Percentiles rank a stretch among this genome's conserved stretches.
Conservation (phyloP, 495 filamentous ascomycete species). For the Chaetomium cochliodes region DNA sequence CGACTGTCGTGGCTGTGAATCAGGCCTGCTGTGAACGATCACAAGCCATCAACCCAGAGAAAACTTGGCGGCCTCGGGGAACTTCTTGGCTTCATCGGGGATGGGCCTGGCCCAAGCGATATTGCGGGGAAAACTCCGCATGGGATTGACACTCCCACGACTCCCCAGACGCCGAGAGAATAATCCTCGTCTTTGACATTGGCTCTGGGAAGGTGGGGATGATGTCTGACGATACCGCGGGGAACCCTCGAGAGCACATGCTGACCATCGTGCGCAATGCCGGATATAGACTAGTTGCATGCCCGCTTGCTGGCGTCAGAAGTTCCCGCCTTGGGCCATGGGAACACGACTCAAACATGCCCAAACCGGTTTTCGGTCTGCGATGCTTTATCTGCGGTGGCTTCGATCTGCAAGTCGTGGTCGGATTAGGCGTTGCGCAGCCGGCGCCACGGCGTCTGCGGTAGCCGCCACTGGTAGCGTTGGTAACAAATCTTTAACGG, state of each 20-base stretch:
- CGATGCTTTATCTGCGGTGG: not conserved
- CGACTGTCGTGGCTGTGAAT: no score
- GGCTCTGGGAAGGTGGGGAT: slow-evolving; percentile 7
- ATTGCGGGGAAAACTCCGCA: slow-evolving; percentile 15
- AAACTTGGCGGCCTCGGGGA: not conserved
- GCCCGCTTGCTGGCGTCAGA: not conserved
- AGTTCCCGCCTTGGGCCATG: not conserved
- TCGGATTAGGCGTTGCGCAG: not conserved
- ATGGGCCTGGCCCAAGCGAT: not conserved
- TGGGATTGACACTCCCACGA: not conserved
- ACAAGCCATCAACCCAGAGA: not conserved
- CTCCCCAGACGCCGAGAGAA: not conserved
- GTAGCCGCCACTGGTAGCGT: not conserved
- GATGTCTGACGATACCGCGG: slow-evolving; percentile 3
- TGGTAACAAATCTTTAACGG: no score
- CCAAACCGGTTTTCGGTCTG: slow-evolving; percentile 9
- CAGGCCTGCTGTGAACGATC: not conserved
- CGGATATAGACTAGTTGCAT: slow-evolving; percentile 6
- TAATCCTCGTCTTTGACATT: slow-evolving; percentile 5
- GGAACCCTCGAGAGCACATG: slow-evolving; percentile 8
- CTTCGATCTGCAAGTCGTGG: slow-evolving; percentile 1
- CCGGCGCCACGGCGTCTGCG: not conserved
- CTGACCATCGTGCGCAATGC: not conserved
- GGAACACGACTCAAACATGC: not conserved
- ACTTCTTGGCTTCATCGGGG: slow-evolving; percentile 13